phyloP scores from a whole-genome alignment of 495 filamentous ascomycete genomes.

The Penicillium fimorum region DNA sequence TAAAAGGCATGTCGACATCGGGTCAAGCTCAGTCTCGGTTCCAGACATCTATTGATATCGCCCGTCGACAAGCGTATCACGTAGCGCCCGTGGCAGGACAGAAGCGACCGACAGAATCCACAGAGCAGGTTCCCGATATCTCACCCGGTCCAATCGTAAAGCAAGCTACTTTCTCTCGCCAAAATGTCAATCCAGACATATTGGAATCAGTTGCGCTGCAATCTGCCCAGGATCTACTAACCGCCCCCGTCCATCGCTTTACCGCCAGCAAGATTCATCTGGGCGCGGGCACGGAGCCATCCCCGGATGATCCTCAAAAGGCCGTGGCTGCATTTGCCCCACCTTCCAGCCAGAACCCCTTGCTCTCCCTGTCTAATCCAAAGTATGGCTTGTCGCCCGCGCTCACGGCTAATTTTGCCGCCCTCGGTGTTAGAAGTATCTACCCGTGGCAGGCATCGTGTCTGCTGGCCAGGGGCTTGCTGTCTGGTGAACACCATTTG shows the following conservation, averaged over 20 bases:
- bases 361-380: slow-evolving; percentile 61
- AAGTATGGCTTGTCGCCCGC: slow-evolving; percentile 61
- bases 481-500: slow-evolving; percentile 65
- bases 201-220: slow-evolving; percentile 26
- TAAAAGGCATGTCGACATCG: slow-evolving; percentile 29
- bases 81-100: slow-evolving; percentile 41
- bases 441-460: slow-evolving; percentile 87
- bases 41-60: slow-evolving; percentile 48
- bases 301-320: slow-evolving; percentile 46
- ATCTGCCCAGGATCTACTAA: slow-evolving; percentile 26
- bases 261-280: slow-evolving; percentile 40
- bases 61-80: slow-evolving; percentile 37
- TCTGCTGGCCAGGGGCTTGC: slow-evolving; percentile 63
- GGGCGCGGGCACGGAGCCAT: slow-evolving; percentile 20
- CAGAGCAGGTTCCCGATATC: slow-evolving; percentile 5
- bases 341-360: slow-evolving; percentile 53
- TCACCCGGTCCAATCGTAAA: slow-evolving; percentile 2
- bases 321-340: slow-evolving; percentile 44
- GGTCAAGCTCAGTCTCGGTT: slow-evolving; percentile 39
- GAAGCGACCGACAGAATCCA: slow-evolving; percentile 32
- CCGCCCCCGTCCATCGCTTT: slow-evolving; percentile 31
- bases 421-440: slow-evolving; percentile 63
- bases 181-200: slow-evolving; percentile 15
- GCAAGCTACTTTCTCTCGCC: slow-evolving; percentile 3
- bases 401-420: slow-evolving; percentile 63